Conservation (phyloP, 306 rosid species). For the Vigna nakashimae region DNA sequence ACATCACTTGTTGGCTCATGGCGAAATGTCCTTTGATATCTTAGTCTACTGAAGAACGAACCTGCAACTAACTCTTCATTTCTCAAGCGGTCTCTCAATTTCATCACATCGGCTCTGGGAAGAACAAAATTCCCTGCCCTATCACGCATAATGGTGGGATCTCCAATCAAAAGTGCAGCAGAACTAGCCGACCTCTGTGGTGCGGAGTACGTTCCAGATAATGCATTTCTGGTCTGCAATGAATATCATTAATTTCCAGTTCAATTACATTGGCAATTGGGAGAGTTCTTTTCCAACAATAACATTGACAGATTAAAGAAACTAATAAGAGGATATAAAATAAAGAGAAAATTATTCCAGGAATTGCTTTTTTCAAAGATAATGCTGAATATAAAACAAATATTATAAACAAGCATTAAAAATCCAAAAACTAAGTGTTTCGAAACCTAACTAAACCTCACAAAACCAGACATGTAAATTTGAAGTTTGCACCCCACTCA, state of each 20-base stretch:
- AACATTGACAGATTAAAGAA: constrained; percentile 17
- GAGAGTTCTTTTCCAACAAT: not conserved
- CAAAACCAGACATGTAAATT: no score
- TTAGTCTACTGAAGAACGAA: constrained; percentile 76
- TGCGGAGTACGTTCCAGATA: constrained; percentile 98
- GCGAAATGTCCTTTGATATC: constrained; percentile 63
- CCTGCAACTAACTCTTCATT: constrained; percentile 97
- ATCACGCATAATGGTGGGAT: constrained; percentile 86
- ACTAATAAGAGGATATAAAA: not conserved
- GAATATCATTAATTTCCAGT: constrained; percentile 38
- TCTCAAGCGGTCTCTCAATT: constrained; percentile 96
- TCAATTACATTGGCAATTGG: constrained; percentile 13
- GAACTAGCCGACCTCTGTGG: constrained; percentile 99
- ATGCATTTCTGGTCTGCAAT: constrained; percentile 95
- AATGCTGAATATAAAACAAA: constrained; percentile 11
- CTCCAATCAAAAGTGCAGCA: constrained; percentile 97
- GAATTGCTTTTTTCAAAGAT: not conserved
- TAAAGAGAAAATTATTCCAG: not conserved
- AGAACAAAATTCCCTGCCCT: constrained; percentile 99
- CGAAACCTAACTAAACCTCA: not conserved
- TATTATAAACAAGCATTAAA: not conserved
- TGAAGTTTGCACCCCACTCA: not conserved
- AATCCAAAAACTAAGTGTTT: not conserved
- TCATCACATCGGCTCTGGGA: constrained; percentile 99
- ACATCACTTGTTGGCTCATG: constrained; percentile 77